These are phyloP conservation scores for Lactarius hatsudake DNA, from an alignment of 768 basidiomycete genomes.

Conservation along the genomic window DNA sequence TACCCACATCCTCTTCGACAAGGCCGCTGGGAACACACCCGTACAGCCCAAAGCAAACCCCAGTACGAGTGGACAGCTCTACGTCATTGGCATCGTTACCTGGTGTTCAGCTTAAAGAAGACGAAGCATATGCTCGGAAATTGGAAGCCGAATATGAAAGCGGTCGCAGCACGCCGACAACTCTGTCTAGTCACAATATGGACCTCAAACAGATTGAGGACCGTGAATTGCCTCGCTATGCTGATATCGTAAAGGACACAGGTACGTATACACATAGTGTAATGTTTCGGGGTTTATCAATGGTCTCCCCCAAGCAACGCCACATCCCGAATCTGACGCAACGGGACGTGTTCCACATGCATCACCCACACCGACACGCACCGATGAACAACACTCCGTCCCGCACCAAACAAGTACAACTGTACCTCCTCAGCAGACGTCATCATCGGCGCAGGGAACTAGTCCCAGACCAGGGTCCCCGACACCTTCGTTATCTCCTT, in stretches of 20 bases:
- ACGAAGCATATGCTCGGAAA: constrained; percentile 45
- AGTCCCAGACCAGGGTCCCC: constrained; percentile 15
- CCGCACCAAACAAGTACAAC: background rate
- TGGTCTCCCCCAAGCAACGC: background rate
- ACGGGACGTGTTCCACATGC: background rate
- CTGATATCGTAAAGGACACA: constrained; percentile 1
- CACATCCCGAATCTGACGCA: background rate
- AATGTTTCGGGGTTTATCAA: background rate
- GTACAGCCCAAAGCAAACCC: background rate
- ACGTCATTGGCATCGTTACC: background rate
- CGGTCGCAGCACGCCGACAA: background rate
- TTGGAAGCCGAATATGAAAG: constrained; percentile 42
- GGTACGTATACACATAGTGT: background rate
- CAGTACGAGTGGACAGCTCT: background rate
- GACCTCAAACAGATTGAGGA: background rate
- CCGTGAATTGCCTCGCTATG: background rate
- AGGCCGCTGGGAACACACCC: constrained; percentile 1
- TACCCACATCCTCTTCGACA: background rate
- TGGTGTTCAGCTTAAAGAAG: constrained; percentile 33
- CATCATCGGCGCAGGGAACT: constrained; percentile 5
- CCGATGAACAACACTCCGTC: background rate
- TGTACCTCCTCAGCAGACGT: background rate
- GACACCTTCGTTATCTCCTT: background rate
- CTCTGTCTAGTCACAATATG: background rate
- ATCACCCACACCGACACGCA: background rate